These are phyloP conservation scores for Diutina ranongensis DNA, from an alignment of 1,139 yeast genomes.

Conservation along the genomic window DNA sequence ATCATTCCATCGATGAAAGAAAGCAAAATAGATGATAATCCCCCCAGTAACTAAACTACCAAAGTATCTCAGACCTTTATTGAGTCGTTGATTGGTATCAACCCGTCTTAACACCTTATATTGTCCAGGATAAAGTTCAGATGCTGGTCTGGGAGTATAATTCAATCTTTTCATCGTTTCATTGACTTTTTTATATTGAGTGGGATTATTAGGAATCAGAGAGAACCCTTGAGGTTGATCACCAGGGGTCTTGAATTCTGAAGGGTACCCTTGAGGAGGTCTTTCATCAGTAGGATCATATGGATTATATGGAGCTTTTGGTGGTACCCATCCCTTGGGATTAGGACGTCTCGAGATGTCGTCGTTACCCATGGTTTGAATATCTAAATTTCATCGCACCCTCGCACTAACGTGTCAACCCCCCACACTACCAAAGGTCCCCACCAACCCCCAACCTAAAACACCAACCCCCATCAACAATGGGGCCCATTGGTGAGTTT, in stretches of 20 bases:
- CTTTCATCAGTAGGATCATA: conserved; percentile 68
- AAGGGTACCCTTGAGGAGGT: conserved; percentile 79
- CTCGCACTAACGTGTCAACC: too few relatives aligned
- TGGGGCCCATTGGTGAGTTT: conserved; percentile 12
- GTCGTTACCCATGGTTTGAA: conserved; percentile 11
- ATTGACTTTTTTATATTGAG: conserved; percentile 59
- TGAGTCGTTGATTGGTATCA: conserved; percentile 42
- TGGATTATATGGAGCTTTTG: conserved; percentile 77
- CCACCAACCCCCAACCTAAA: too few relatives aligned
- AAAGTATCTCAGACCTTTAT: conserved; percentile 42
- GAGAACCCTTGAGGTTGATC: conserved; percentile 43
- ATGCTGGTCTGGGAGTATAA: conserved; percentile 70
- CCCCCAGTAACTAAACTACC: conserved; percentile 36
- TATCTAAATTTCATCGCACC: conserved; percentile 8
- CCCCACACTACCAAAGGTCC: too few relatives aligned
- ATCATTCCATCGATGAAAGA: conserved; percentile 77
- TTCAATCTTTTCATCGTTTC: conserved; percentile 63
- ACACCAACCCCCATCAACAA: background rate
- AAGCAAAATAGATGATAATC: conserved; percentile 45
- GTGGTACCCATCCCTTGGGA: conserved; percentile 76
- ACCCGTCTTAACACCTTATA: conserved; percentile 59
- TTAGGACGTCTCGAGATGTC: conserved; percentile 49
- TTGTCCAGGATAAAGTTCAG: conserved; percentile 70
- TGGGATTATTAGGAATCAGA: conserved; percentile 53
- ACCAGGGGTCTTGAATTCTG: conserved; percentile 56